Percentiles rank a stretch among this genome's conserved stretches.
Evolutionary conservation across 495 filamentous ascomycete genomes (phyloP).

Genomic region (Chaetomidium leptoderma): DNA sequence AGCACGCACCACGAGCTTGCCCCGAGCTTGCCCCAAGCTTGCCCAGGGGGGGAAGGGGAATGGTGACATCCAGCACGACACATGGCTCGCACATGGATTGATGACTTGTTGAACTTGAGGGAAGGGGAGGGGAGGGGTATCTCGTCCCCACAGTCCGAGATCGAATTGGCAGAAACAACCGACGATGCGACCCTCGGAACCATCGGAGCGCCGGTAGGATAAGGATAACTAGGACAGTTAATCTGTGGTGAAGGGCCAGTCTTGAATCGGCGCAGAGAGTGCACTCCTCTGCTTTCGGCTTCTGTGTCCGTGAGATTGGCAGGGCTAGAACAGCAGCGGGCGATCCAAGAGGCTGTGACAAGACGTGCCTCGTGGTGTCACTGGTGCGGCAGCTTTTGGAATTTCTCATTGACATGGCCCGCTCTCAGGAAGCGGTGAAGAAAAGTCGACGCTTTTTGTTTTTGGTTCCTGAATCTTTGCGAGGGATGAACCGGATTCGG

Average conservation of each 20-base stretch:
- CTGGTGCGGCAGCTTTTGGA: not conserved
- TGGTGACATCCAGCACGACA: conserved; percentile 6
- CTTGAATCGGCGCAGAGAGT: too few relatives aligned
- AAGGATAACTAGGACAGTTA: too few relatives aligned
- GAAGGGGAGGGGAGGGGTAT: not conserved
- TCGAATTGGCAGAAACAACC: not conserved
- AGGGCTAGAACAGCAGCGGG: too few relatives aligned
- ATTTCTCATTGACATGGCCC: not conserved
- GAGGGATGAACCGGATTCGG: not conserved
- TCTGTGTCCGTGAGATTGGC: not conserved
- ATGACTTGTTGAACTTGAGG: conserved; percentile 1
- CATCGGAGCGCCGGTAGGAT: too few relatives aligned
- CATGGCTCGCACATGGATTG: conserved; percentile 21
- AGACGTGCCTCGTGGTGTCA: not conserved
- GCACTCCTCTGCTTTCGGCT: not conserved
- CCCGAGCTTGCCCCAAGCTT: too few relatives aligned
- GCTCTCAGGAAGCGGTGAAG: conserved; percentile 8
- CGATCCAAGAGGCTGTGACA: conserved; percentile 4
- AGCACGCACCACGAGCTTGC: too few relatives aligned
- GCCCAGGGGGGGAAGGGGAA: conserved; percentile 6
- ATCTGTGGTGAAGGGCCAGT: too few relatives aligned
- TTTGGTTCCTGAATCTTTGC: conserved; percentile 20
- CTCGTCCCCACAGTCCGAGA: not conserved
- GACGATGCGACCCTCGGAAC: not conserved
- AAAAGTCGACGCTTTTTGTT: too few relatives aligned